Evolutionary conservation across 805 yeast species (phyloP).

Genomic region (Yarrowia sp.): DNA sequence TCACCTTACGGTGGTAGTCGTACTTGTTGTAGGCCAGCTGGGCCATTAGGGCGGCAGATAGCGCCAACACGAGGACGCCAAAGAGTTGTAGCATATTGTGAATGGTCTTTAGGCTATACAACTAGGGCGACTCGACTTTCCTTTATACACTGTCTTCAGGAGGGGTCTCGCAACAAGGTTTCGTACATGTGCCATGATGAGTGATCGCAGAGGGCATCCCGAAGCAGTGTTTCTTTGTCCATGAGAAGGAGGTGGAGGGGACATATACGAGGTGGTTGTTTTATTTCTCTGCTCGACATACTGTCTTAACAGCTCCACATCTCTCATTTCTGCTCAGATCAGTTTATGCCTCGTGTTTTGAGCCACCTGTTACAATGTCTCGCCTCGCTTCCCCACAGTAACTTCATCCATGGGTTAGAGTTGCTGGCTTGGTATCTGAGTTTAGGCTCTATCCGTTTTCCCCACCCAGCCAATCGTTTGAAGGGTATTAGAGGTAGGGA

Average conservation of each 20-base stretch:
- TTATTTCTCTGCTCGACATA: no score
- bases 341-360: no score
- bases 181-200: conserved; percentile 9
- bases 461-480: conserved; percentile 13
- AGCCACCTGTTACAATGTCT: not conserved
- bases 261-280: no score
- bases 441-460: conserved; percentile 15
- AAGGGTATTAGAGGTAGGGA: not conserved
- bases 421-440: conserved; percentile 13
- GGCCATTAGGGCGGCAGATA: conserved; percentile 16
- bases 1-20: conserved; percentile 30
- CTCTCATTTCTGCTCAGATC: no score
- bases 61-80: conserved; percentile 23
- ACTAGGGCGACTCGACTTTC: not conserved
- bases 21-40: conserved; percentile 33
- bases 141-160: not conserved
- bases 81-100: conserved; percentile 23
- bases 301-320: no score
- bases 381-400: conserved; percentile 14
- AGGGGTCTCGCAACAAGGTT: conserved; percentile 21
- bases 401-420: not conserved
- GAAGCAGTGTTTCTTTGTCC: no score
- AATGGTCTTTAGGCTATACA: not conserved
- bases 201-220: conserved; percentile 1
- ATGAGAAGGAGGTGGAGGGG: no score